Conservation (phyloP, 139 green algal species). For the Pseudopediastrum boryanum region DNA sequence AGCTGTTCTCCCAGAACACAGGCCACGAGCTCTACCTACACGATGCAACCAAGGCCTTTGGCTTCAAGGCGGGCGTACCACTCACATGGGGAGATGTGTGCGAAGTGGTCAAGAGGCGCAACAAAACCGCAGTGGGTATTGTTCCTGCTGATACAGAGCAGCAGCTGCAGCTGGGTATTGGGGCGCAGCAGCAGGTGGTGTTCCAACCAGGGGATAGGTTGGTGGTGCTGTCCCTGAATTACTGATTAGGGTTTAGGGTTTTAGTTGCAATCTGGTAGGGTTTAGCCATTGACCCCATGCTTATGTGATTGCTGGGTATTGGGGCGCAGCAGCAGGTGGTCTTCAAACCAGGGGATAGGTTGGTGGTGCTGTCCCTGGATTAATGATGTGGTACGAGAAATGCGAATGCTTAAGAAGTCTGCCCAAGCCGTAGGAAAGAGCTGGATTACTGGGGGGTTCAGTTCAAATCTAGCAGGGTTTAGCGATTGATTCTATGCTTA, state of each 20-base stretch:
- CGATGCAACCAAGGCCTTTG: not conserved
- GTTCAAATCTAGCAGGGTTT: too few relatives aligned
- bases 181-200: conserved; percentile 1
- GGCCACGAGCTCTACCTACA: conserved; percentile 28
- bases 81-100: conserved; percentile 9
- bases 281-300: too few relatives aligned
- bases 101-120: conserved; percentile 7
- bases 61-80: not conserved
- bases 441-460: too few relatives aligned
- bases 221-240: conserved; percentile 41
- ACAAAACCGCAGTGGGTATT: conserved; percentile 21
- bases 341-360: conserved; percentile 29
- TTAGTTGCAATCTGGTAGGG: too few relatives aligned
- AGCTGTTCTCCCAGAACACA: conserved; percentile 20
- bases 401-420: too few relatives aligned
- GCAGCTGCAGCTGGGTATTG: conserved; percentile 26
- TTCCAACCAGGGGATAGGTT: conserved; percentile 36
- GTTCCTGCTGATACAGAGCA: not conserved
- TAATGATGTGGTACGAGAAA: too few relatives aligned
- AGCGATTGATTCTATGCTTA: too few relatives aligned
- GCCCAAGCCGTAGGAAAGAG: too few relatives aligned
- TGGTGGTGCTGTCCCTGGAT: conserved; percentile 43
- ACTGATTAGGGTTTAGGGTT: too few relatives aligned
- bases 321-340: conserved; percentile 2
- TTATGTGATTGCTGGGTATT: conserved; percentile 32